A percentile compares a stretch with the other conserved stretches of the same genome.
phyloP scores from a whole-genome alignment of 2,329 filamentous ascomycete genomes.

The Mycosphaerella sp. region DNA sequence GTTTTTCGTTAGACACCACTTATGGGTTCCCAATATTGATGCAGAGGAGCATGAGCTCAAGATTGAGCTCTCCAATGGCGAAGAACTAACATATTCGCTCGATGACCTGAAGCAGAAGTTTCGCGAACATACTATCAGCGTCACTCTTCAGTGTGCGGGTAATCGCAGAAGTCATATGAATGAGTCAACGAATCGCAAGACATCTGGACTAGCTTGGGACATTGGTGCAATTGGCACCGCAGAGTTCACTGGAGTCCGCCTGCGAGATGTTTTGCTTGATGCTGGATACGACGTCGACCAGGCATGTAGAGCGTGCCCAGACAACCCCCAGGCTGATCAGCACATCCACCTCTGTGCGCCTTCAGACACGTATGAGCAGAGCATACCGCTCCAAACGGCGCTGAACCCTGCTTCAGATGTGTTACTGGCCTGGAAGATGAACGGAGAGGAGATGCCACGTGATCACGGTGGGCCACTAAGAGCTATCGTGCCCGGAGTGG shows the following conservation, averaged over 20 bases:
- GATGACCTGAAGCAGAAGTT: slow-evolving; percentile 51
- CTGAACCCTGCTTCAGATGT: slow-evolving; percentile 58
- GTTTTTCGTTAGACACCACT: slow-evolving; percentile 58
- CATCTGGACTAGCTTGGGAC: slow-evolving; percentile 56
- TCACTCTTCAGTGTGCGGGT: slow-evolving; percentile 55
- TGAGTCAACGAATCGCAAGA: slow-evolving; percentile 38
- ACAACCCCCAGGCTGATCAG: slow-evolving; percentile 34
- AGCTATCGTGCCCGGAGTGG: slow-evolving; percentile 56
- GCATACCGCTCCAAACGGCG: slow-evolving; percentile 37
- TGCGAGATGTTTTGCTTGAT: slow-evolving; percentile 52
- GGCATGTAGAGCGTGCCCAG: slow-evolving; percentile 18
- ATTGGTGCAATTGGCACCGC: slow-evolving; percentile 56
- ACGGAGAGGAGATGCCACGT: slow-evolving; percentile 55
- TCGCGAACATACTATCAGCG: slow-evolving; percentile 47
- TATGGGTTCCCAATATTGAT: slow-evolving; percentile 54
- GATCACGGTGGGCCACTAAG: slow-evolving; percentile 63
- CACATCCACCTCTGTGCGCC: slow-evolving; percentile 50
- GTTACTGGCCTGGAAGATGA: slow-evolving; percentile 66
- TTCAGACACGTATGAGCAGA: slow-evolving; percentile 23
- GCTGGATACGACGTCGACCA: slow-evolving; percentile 45
- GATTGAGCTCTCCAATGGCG: slow-evolving; percentile 53
- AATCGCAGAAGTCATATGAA: slow-evolving; percentile 53
- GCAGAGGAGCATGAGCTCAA: slow-evolving; percentile 45
- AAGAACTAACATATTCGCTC: slow-evolving; percentile 49
- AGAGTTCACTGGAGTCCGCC: slow-evolving; percentile 52